Evolutionary conservation across 2,329 filamentous ascomycete species (phyloP).

Genomic region (Penicillium sp.): DNA sequence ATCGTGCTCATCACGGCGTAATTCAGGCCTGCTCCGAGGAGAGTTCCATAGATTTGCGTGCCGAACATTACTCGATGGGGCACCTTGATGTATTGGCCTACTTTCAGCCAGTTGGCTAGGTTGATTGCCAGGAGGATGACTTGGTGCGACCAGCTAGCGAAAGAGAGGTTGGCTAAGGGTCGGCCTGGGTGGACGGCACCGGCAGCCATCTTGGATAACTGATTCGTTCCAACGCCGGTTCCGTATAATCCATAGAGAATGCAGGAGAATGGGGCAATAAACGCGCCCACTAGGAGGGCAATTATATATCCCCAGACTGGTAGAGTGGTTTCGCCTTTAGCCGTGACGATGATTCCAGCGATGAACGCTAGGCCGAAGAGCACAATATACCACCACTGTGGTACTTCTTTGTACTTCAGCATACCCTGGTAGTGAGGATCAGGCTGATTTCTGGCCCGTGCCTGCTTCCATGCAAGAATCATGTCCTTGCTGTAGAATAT

Average conservation of each 20-base stretch:
- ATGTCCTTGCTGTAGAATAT: constrained; percentile 29
- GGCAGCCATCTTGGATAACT: constrained; percentile 30
- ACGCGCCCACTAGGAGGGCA: constrained; percentile 39
- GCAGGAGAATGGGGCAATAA: constrained; percentile 51
- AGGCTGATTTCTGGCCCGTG: constrained; percentile 15
- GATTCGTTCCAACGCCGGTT: constrained; percentile 57
- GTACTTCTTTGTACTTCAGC: constrained; percentile 28
- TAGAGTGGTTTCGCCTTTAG: constrained; percentile 49
- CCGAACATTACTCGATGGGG: constrained; percentile 54
- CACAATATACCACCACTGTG: constrained; percentile 49
- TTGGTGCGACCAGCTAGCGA: constrained; percentile 31
- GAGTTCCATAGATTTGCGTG: constrained; percentile 55
- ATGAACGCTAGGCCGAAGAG: constrained; percentile 49
- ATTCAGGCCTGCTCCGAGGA: constrained; percentile 53
- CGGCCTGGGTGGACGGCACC: constrained; percentile 26
- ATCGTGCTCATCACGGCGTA: constrained; percentile 56
- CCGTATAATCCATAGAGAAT: constrained; percentile 55
- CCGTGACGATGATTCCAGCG: constrained; percentile 48
- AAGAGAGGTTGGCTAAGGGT: constrained; percentile 28
- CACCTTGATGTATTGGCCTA: constrained; percentile 42
- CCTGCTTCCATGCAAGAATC: constrained; percentile 20
- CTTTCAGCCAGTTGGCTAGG: constrained; percentile 22
- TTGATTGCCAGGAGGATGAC: constrained; percentile 28
- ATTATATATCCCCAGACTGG: constrained; percentile 52
- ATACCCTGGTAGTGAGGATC: constrained; percentile 27